Evolutionary conservation across 495 filamentous ascomycete species (phyloP), one percentile per base, ranked within the genome.

Genomic region (Daldinia bambusicola): DNA sequence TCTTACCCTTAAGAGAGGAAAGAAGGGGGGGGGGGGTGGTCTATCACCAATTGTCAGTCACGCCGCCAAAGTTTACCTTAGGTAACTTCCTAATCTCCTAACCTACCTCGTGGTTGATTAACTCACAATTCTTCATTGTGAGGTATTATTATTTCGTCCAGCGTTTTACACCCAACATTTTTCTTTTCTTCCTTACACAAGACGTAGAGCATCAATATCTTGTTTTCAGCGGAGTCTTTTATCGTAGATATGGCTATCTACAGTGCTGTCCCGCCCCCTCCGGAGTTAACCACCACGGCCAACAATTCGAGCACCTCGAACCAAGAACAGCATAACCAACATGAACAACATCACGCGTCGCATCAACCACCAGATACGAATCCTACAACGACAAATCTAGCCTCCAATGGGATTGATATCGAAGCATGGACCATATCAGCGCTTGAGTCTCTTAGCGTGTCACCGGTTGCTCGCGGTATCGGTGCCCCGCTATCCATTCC

Each of bases 361-460:
- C 60, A 68, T 12, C 52, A 61, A 26, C 30, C 40, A 13, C n/a
- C 59, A 0, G 53, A 53, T 55, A 0, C 37, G 18, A 58, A 22
- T 22, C 9, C 55, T 16, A 51, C 51, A 22, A n/a, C 71, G 18
- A 16, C 61, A 36, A 67, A 16, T 55, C 22, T 59, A 30, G 20
- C 61, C 13, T n/a, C 66, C 14, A 22, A 55, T 43, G 73, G 75
- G 48, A 68, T 83, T 45, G 81, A 86, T 67, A 81, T 86, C 59
- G 83, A 82, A 61, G 69, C 84, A 36, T 86, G 84, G 85, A 84
- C 82, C 30, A 62, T 80, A 56, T 79, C 80, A 12, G 84, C 84
- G 0, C 78, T 86, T 48, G 76, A 84, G 58, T 83, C 84, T 12
- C 81, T 87, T 26, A 80, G 75, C 70, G 74, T 87, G 53, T 82